Evolutionary conservation across 1,139 yeast genomes (phyloP).

Genomic region (Wickerhamomyces sp.): DNA sequence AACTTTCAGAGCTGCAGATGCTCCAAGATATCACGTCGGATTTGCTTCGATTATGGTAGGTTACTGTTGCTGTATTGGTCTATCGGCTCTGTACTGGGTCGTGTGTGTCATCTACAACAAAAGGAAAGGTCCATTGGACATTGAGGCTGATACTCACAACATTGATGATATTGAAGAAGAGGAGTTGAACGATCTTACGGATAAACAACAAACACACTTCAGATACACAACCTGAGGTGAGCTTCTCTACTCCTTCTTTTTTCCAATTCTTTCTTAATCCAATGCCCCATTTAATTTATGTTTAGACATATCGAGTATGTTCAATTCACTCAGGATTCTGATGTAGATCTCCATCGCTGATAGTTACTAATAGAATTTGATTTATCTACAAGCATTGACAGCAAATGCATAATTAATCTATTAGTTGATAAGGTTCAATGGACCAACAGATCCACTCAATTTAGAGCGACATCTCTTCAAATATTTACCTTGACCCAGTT

Average conservation of each 20-base stretch:
- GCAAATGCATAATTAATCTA: no score
- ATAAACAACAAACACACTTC: constrained; percentile 27
- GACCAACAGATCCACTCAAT: constrained; percentile 21
- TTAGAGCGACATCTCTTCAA: constrained; percentile 25
- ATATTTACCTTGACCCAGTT: constrained; percentile 24
- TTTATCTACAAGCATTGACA: no score
- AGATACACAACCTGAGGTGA: constrained; percentile 27
- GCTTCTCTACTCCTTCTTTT: constrained; percentile 42
- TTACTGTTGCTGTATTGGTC: constrained; percentile 28
- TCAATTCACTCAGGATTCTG: no score
- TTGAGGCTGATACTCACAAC: constrained; percentile 26
- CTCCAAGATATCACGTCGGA: constrained; percentile 48
- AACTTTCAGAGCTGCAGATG: constrained; percentile 44
- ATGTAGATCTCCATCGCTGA: no score
- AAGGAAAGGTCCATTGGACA: constrained; percentile 35
- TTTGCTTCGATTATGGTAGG: constrained; percentile 26
- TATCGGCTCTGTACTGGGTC: constrained; percentile 28
- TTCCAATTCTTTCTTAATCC: no score
- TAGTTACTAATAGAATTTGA: no score
- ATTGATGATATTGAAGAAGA: constrained; percentile 22
- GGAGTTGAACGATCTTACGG: constrained; percentile 27
- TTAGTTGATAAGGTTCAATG: no score
- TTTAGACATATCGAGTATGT: no score
- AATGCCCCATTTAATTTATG: no score
- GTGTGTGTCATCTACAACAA: constrained; percentile 25